Percentiles rank a stretch among this genome's conserved stretches.
These are phyloP conservation scores for Cercophora samala DNA, from an alignment of 495 filamentous ascomycete genomes.

Conservation along the genomic window DNA sequence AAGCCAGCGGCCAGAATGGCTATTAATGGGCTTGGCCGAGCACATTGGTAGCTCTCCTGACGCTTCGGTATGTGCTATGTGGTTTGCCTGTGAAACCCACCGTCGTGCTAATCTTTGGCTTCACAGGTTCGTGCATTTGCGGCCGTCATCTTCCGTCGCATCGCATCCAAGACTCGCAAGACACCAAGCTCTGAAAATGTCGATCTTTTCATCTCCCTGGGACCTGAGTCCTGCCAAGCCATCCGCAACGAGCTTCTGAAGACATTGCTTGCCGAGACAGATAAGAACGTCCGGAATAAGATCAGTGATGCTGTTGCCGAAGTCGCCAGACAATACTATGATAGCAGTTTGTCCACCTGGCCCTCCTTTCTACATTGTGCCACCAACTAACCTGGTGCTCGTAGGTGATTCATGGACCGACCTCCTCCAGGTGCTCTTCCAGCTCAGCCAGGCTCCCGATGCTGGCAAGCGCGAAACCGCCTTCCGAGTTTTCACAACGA, in stretches of 20 bases:
- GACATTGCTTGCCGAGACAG: constrained; percentile 66
- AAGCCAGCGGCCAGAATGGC: constrained; percentile 68
- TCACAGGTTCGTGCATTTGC: constrained; percentile 78
- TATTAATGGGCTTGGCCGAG: constrained; percentile 91
- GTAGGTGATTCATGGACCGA: constrained; percentile 87
- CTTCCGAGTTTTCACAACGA: constrained; percentile 91
- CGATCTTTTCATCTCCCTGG: constrained; percentile 79
- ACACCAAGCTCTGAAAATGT: constrained; percentile 63
- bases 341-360: constrained; percentile 65
- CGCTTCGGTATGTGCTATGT: constrained; percentile 55
- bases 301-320: constrained; percentile 96
- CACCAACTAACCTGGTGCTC: constrained; percentile 30
- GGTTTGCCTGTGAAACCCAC: constrained; percentile 7
- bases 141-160: constrained; percentile 90
- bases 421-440: constrained; percentile 78
- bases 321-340: constrained; percentile 88
- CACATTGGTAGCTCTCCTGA: constrained; percentile 70
- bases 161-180: constrained; percentile 83
- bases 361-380: background rate
- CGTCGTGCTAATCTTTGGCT: constrained; percentile 8
- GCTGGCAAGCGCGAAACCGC: constrained; percentile 80
- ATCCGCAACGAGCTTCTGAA: constrained; percentile 81
- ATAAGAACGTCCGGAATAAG: constrained; percentile 78
- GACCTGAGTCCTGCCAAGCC: constrained; percentile 62
- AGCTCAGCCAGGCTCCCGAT: constrained; percentile 79